phyloP scores from a whole-genome alignment of 2,329 filamentous ascomycete species.

The Gremmenia infestans region DNA sequence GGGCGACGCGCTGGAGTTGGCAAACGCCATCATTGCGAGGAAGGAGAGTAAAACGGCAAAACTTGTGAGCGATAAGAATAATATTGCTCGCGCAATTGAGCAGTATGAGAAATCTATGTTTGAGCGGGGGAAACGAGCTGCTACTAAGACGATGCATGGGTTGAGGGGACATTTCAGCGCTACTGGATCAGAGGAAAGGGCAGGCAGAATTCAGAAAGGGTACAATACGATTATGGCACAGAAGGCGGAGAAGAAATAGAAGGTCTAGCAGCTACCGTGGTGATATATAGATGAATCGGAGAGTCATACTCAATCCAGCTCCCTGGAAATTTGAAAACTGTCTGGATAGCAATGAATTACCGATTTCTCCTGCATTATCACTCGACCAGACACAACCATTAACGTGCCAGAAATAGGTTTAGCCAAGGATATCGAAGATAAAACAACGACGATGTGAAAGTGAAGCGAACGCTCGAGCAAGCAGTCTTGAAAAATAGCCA shows the following conservation, averaged over 20 bases:
- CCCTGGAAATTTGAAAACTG: too few species aligned
- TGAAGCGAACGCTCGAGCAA: too few species aligned
- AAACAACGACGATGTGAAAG: too few species aligned
- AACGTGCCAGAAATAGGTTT: too few species aligned
- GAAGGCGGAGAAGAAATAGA: not conserved
- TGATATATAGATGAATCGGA: too few species aligned
- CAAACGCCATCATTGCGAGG: slow-evolving; percentile 27
- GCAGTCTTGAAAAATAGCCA: too few species aligned
- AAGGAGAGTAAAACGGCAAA: slow-evolving; percentile 9
- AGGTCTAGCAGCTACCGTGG: too few species aligned
- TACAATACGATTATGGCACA: not conserved
- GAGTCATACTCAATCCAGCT: too few species aligned
- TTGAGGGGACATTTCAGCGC: slow-evolving; percentile 20
- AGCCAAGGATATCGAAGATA: too few species aligned
- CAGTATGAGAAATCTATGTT: slow-evolving; percentile 24
- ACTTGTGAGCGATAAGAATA: not conserved
- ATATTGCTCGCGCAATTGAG: slow-evolving; percentile 11
- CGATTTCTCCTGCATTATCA: too few species aligned
- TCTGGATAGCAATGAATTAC: too few species aligned
- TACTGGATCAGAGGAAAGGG: slow-evolving; percentile 8
- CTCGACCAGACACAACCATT: too few species aligned
- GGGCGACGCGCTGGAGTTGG: slow-evolving; percentile 40
- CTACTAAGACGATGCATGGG: slow-evolving; percentile 18
- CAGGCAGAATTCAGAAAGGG: not conserved
- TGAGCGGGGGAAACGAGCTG: slow-evolving; percentile 14